Evolutionary conservation across 306 rosid genomes (phyloP).

Genomic region (Vachellia collinsii): DNA sequence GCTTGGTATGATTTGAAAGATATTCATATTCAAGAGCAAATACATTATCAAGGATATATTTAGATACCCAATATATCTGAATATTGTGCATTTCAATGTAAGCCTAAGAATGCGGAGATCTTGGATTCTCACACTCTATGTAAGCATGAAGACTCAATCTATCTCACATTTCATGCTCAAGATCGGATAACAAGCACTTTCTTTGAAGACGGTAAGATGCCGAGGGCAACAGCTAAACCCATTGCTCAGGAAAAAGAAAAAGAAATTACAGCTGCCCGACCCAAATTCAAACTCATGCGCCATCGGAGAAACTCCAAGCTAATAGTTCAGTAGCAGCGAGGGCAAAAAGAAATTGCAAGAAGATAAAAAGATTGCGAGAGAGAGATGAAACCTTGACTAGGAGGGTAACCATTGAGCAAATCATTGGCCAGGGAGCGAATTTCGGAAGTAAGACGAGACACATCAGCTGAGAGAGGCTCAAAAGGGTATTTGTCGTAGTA

Average conservation of each 20-base stretch:
- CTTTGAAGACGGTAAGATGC: background rate
- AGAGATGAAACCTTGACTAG: slow-evolving; percentile 55
- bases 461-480: slow-evolving; percentile 66
- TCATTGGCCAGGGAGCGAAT: slow-evolving; percentile 60
- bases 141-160: background rate
- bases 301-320: background rate
- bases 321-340: background rate
- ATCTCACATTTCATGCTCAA: background rate
- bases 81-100: background rate
- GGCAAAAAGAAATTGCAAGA: background rate
- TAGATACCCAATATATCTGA: slow-evolving; percentile 4
- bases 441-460: slow-evolving; percentile 68
- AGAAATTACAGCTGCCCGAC: background rate
- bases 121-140: slow-evolving; percentile 3
- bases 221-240: background rate
- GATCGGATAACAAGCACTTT: background rate
- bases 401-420: slow-evolving; percentile 54
- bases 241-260: background rate
- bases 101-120: slow-evolving; percentile 10
- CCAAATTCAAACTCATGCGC: background rate
- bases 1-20: background rate
- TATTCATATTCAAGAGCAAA: background rate
- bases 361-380: background rate
- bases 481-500: slow-evolving; percentile 81
- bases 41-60: background rate